A percentile compares a stretch with the other conserved stretches of the same genome.
phyloP scores from a whole-genome alignment of 2,329 filamentous ascomycete genomes.

The Microsporum audouinii region DNA sequence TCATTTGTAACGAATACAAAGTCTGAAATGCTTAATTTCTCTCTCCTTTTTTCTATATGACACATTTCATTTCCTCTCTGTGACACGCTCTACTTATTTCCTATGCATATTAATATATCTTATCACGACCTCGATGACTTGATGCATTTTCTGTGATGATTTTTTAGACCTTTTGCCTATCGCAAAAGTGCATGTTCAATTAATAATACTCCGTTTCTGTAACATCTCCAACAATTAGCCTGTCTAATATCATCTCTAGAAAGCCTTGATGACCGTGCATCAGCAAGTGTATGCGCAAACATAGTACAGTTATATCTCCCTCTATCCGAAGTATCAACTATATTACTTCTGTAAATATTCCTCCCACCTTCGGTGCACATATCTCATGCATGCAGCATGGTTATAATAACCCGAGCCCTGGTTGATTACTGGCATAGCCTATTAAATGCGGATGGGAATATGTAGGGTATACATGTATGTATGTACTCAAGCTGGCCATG shows the following conservation, averaged over 20 bases:
- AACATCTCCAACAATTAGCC: neutral
- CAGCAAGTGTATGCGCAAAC: neutral
- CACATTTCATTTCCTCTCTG: neutral
- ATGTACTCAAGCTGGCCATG: neutral
- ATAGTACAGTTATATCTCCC: neutral
- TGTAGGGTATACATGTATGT: neutral
- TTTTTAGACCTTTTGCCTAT: neutral
- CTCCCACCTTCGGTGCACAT: neutral
- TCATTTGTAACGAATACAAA: slow-evolving; percentile 1
- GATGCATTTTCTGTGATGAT: neutral
- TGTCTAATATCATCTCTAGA: neutral
- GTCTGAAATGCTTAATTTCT: neutral
- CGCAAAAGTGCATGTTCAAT: neutral
- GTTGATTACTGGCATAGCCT: neutral
- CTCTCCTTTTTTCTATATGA: neutral
- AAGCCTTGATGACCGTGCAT: neutral
- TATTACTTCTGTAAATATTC: neutral
- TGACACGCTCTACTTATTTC: neutral
- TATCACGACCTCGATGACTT: neutral
- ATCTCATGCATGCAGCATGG: neutral
- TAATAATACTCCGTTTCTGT: neutral
- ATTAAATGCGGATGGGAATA: neutral
- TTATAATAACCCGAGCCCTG: neutral
- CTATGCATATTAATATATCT: neutral
- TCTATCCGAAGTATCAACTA: neutral